Percentiles rank a stretch among this genome's conserved stretches.
Conservation (phyloP, 75 land plant genomes). For the Selaginella tamariscina region DNA sequence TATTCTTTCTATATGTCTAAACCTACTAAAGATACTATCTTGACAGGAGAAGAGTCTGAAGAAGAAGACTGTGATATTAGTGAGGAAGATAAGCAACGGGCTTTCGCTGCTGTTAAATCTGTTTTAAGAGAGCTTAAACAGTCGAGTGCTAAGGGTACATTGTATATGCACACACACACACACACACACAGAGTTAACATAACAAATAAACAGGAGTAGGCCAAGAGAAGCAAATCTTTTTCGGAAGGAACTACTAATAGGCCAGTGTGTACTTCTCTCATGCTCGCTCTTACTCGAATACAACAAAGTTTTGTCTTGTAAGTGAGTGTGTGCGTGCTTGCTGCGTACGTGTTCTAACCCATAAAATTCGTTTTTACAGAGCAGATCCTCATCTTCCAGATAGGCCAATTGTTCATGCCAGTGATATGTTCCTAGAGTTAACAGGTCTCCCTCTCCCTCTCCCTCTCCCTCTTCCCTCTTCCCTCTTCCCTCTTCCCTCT, state of each 20-base stretch:
- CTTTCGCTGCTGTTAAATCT: constrained; percentile 29
- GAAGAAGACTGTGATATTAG: constrained; percentile 40
- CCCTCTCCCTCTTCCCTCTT: no score
- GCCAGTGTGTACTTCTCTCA: constrained; percentile 46
- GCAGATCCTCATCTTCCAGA: constrained; percentile 71
- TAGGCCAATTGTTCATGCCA: constrained; percentile 86
- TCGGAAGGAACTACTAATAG: constrained; percentile 20
- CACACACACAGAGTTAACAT: no score
- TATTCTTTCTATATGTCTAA: no score
- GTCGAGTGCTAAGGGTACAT: constrained; percentile 43
- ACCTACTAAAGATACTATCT: no score
- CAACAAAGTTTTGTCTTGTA: constrained; percentile 99
- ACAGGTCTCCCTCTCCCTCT: constrained; percentile 45
- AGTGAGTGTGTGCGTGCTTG: no score
- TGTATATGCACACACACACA: no score
- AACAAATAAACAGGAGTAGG: no score
- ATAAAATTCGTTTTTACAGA: constrained; percentile 29
- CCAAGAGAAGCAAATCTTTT: constrained; percentile 32
- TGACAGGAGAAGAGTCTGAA: no score
- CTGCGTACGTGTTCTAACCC: neutral
- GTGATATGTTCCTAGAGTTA: constrained; percentile 62
- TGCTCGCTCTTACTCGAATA: constrained; percentile 67
- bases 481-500: no score
- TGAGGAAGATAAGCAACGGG: constrained; percentile 48
- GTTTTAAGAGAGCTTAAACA: constrained; percentile 44